Percentiles rank a stretch among this genome's conserved stretches.
phyloP scores from a whole-genome alignment of 257 asterid species.

The Solanum appendiculatum region DNA sequence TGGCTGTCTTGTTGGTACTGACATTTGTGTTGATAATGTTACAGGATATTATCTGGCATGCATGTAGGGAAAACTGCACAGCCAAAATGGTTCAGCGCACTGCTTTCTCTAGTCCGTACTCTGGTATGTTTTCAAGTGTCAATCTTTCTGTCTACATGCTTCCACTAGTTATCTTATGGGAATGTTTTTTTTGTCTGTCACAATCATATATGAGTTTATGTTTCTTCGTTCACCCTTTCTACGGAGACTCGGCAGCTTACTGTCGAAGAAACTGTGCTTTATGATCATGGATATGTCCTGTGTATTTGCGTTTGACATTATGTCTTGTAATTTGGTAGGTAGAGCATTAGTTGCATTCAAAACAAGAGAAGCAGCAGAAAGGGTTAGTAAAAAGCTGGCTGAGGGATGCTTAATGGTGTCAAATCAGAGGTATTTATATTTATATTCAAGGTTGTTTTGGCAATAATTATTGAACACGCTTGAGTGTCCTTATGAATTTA shows the following conservation, averaged over 20 bases:
- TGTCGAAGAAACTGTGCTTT: background rate
- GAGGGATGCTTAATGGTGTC: slow-evolving; percentile 64
- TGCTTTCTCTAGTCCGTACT: slow-evolving; percentile 46
- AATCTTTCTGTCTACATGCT: background rate
- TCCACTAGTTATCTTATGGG: background rate
- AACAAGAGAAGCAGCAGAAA: slow-evolving; percentile 49
- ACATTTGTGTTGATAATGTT: slow-evolving; percentile 1
- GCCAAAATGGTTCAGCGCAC: slow-evolving; percentile 54
- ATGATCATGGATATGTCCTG: background rate
- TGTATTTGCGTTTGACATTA: background rate
- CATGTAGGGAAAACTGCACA: slow-evolving; percentile 44
- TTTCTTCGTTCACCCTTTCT: background rate
- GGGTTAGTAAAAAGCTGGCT: slow-evolving; percentile 31
- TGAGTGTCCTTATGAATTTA: background rate
- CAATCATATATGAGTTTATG: background rate
- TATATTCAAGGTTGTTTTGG: background rate
- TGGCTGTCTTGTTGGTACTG: background rate
- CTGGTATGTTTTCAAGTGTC: slow-evolving; percentile 35
- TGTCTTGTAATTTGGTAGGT: slow-evolving; percentile 32
- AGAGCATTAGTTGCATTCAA: slow-evolving; percentile 59
- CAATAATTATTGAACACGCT: background rate
- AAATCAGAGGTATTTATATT: slow-evolving; percentile 48
- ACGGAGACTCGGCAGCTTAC: background rate
- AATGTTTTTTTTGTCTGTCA: background rate
- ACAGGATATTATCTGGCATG: slow-evolving; percentile 77